Conservation (phyloP, 78 protist genomes). For the Dictyostelium brefeldianum region DNA sequence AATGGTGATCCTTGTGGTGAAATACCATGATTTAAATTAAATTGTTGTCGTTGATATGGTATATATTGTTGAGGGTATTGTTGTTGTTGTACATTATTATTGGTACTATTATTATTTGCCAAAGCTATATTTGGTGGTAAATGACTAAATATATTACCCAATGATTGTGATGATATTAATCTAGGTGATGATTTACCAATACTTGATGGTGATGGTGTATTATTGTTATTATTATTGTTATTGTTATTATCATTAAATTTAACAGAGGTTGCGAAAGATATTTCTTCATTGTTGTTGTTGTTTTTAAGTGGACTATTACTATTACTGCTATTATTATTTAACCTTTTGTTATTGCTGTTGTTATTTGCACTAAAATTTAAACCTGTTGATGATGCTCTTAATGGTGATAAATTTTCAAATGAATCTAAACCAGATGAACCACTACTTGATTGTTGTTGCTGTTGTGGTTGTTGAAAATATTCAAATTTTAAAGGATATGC, state of each 20-base stretch:
- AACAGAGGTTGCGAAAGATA: no score
- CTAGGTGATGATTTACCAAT: background rate
- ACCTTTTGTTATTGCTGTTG: background rate
- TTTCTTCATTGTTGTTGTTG: background rate
- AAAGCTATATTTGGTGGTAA: background rate
- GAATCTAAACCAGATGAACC: constrained; percentile 1
- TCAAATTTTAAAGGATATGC: background rate
- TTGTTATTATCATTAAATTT: no score
- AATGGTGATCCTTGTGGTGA: background rate
- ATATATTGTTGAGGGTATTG: background rate
- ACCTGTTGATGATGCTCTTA: background rate
- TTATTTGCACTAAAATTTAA: background rate
- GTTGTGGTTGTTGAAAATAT: background rate
- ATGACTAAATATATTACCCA: constrained; percentile 19
- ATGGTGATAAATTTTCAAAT: constrained; percentile 6
- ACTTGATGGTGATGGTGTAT: background rate
- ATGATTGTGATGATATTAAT: background rate
- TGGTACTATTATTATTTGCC: background rate
- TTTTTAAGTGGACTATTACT: background rate
- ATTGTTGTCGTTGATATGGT: background rate
- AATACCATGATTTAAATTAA: background rate
- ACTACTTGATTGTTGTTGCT: background rate
- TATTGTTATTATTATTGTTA: background rate
- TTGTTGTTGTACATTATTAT: background rate
- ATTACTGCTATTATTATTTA: background rate